Percentiles rank a stretch among this genome's conserved stretches.
phyloP scores from a whole-genome alignment of 2,329 filamentous ascomycete species.

The Colletotrichum viniferum region DNA sequence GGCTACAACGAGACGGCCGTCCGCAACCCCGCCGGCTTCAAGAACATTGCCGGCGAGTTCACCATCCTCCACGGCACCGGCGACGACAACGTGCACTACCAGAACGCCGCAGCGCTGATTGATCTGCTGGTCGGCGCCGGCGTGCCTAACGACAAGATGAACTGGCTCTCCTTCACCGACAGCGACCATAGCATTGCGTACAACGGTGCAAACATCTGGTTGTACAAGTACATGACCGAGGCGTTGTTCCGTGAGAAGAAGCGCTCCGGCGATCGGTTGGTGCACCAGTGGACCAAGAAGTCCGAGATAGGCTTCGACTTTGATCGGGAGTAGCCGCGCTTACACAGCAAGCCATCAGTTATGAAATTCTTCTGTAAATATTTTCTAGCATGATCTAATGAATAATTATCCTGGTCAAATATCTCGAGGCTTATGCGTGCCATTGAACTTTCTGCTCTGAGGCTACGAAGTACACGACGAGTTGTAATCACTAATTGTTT shows the following conservation, averaged over 20 bases:
- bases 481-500: too few relatives aligned
- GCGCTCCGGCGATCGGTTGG: slow-evolving; percentile 37
- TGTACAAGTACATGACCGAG: slow-evolving; percentile 68
- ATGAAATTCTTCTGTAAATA: background rate
- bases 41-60: slow-evolving; percentile 63
- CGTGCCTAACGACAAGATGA: slow-evolving; percentile 65
- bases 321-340: background rate
- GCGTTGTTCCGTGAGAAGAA: slow-evolving; percentile 66
- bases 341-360: accelerated
- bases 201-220: slow-evolving; percentile 56
- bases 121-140: slow-evolving; percentile 64
- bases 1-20: slow-evolving; percentile 69
- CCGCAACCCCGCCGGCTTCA: slow-evolving; percentile 62
- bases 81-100: slow-evolving; percentile 76
- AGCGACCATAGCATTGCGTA: slow-evolving; percentile 66
- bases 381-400: background rate
- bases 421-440: too few relatives aligned
- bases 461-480: accelerated
- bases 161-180: slow-evolving; percentile 69
- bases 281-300: slow-evolving; percentile 40
- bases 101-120: slow-evolving; percentile 65
- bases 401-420: background rate
- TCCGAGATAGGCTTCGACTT: background rate
- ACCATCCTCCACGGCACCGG: slow-evolving; percentile 69
- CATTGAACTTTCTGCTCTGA: too few relatives aligned